These are phyloP conservation scores for Termitomyces sp. DNA, from an alignment of 768 basidiomycete species.

Conservation along the genomic window DNA sequence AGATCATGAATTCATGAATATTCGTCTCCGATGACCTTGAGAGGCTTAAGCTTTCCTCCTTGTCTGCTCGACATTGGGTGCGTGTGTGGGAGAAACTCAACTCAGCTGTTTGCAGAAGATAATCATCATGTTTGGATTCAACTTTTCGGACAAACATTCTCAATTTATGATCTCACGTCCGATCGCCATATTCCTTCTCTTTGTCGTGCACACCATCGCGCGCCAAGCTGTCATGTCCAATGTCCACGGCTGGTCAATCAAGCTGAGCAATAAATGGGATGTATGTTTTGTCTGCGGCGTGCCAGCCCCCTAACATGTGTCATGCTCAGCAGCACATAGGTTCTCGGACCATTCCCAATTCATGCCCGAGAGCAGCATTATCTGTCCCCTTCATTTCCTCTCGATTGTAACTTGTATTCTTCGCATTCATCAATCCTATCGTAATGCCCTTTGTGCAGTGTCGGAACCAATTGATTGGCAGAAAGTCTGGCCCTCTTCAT, in stretches of 20 bases:
- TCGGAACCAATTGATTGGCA: conserved; percentile 48
- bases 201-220: too few relatives aligned
- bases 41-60: conserved; percentile 84
- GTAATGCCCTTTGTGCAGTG: conserved; percentile 35
- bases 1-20: conserved; percentile 1
- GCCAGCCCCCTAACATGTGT: background rate
- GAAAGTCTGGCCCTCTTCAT: conserved; percentile 62
- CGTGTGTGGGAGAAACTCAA: conserved; percentile 4
- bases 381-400: conserved; percentile 73
- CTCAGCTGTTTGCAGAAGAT: background rate
- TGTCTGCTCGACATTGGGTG: conserved; percentile 61
- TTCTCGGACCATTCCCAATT: conserved; percentile 82
- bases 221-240: conserved; percentile 6
- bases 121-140: conserved; percentile 7
- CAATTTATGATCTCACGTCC: too few relatives aligned
- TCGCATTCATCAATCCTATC: conserved; percentile 4
- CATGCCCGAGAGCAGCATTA: conserved; percentile 84
- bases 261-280: conserved; percentile 35
- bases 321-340: conserved; percentile 34
- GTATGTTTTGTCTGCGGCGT: conserved; percentile 24
- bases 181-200: too few relatives aligned
- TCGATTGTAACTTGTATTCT: conserved; percentile 47
- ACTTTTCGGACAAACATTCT: conserved; percentile 12
- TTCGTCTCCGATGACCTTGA: conserved; percentile 55
- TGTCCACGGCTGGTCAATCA: conserved; percentile 16